Conservation (phyloP, 306 rosid genomes). For the Fragaria vesca region DNA sequence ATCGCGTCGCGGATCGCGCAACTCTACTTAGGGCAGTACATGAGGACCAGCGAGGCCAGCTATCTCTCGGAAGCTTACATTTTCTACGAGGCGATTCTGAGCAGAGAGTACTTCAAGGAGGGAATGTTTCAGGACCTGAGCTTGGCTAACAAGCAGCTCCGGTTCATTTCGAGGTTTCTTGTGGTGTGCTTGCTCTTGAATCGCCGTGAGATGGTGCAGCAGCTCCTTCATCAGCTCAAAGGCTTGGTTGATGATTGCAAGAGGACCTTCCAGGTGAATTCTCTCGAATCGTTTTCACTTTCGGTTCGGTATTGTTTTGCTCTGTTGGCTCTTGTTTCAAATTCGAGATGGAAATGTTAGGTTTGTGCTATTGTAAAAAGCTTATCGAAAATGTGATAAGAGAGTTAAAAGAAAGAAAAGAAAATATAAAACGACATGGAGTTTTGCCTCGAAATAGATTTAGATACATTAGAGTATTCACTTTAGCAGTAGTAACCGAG, state of each 20-base stretch:
- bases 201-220: constrained; percentile 74
- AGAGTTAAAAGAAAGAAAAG: background rate
- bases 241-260: constrained; percentile 75
- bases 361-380: background rate
- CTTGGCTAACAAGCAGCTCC: constrained; percentile 74
- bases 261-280: constrained; percentile 73
- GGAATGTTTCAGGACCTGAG: constrained; percentile 71
- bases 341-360: background rate
- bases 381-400: background rate
- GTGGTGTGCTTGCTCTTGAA: constrained; percentile 76
- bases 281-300: background rate
- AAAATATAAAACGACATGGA: background rate
- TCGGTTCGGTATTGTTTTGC: constrained; percentile 7
- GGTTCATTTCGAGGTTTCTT: constrained; percentile 81
- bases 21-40: constrained; percentile 86
- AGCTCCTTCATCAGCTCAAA: constrained; percentile 70
- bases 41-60: constrained; percentile 85
- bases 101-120: constrained; percentile 86
- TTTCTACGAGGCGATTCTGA: constrained; percentile 86
- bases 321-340: background rate
- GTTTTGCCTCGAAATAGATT: background rate
- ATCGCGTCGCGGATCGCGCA: constrained; percentile 94
- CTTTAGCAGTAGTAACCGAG: no score
- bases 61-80: constrained; percentile 75
- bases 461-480: background rate